Evolutionary conservation across 371 early-diverging fungal species (phyloP).

Genomic region (Mucor racemosus): DNA sequence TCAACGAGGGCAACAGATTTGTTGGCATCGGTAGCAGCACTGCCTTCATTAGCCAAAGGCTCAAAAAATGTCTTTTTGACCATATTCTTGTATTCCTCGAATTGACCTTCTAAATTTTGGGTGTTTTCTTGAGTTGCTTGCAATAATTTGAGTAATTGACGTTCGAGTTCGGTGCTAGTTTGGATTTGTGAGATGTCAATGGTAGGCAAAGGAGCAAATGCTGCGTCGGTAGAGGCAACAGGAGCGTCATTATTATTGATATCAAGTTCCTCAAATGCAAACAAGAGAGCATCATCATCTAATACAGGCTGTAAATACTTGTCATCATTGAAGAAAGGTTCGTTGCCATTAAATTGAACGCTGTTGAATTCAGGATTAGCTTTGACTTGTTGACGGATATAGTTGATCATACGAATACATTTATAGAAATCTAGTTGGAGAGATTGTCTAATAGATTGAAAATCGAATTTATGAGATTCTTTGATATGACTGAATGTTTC

Average conservation of each 20-base stretch:
- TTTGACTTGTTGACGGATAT: slow-evolving; percentile 66
- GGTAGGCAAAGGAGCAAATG: slow-evolving; percentile 12
- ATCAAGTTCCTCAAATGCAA: slow-evolving; percentile 67
- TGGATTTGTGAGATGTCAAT: slow-evolving; percentile 23
- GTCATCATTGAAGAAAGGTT: slow-evolving; percentile 74
- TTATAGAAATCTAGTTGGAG: slow-evolving; percentile 82
- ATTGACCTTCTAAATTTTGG: slow-evolving; percentile 58
- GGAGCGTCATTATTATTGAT: slow-evolving; percentile 20
- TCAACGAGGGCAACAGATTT: slow-evolving; percentile 28
- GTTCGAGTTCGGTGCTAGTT: slow-evolving; percentile 62
- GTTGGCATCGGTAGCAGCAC: neutral
- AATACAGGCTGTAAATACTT: slow-evolving; percentile 76
- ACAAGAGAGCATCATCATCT: slow-evolving; percentile 80
- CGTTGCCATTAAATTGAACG: slow-evolving; percentile 46
- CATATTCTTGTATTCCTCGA: slow-evolving; percentile 70
- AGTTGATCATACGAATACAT: slow-evolving; percentile 86
- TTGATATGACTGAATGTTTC: slow-evolving; percentile 73
- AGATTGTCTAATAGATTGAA: slow-evolving; percentile 55
- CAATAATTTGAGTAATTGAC: slow-evolving; percentile 56
- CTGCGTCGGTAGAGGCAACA: slow-evolving; percentile 7
- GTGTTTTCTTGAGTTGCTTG: slow-evolving; percentile 56
- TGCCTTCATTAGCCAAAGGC: slow-evolving; percentile 38
- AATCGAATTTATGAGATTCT: slow-evolving; percentile 71
- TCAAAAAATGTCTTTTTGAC: slow-evolving; percentile 78
- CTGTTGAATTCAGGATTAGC: neutral